Evolutionary conservation across 306 rosid species (phyloP).

Genomic region (Echinosophora koreensis): DNA sequence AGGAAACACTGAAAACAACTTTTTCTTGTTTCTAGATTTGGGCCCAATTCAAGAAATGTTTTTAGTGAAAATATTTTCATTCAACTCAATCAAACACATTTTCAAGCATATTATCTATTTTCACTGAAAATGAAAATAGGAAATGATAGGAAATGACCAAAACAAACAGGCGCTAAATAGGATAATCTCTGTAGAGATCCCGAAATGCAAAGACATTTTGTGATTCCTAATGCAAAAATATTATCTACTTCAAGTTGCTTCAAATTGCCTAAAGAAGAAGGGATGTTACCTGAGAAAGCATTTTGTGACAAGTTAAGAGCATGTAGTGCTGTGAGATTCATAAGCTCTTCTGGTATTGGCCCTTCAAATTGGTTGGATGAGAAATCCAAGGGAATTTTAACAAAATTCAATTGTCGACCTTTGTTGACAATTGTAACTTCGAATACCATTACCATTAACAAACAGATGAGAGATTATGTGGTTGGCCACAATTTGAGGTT

Average conservation of each 20-base stretch:
- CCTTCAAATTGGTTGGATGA: slow-evolving; percentile 25
- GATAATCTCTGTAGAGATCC: too few relatives aligned
- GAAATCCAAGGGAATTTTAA: slow-evolving; percentile 25
- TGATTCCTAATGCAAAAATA: too few relatives aligned
- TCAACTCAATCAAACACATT: too few relatives aligned
- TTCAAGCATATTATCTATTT: too few relatives aligned
- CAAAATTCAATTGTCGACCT: neutral
- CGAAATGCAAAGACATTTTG: too few relatives aligned
- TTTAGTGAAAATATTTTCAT: too few relatives aligned
- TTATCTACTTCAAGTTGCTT: slow-evolving; percentile 40
- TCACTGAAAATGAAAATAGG: too few relatives aligned
- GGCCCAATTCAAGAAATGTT: too few relatives aligned
- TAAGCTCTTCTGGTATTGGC: slow-evolving; percentile 16
- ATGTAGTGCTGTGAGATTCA: neutral
- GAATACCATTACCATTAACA: neutral
- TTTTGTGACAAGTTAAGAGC: slow-evolving; percentile 42
- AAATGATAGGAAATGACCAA: too few relatives aligned
- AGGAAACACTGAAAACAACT: too few relatives aligned
- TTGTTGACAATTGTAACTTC: slow-evolving; percentile 9
- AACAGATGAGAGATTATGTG: slow-evolving; percentile 11
- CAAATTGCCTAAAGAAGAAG: slow-evolving; percentile 46
- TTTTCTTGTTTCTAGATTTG: too few relatives aligned
- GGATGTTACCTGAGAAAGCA: slow-evolving; percentile 44
- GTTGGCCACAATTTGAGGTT: neutral
- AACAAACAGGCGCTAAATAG: too few relatives aligned